A percentile compares a stretch with the other conserved stretches of the same genome.
Conservation (phyloP, 441 rosid species). For the Populus hybrid region DNA sequence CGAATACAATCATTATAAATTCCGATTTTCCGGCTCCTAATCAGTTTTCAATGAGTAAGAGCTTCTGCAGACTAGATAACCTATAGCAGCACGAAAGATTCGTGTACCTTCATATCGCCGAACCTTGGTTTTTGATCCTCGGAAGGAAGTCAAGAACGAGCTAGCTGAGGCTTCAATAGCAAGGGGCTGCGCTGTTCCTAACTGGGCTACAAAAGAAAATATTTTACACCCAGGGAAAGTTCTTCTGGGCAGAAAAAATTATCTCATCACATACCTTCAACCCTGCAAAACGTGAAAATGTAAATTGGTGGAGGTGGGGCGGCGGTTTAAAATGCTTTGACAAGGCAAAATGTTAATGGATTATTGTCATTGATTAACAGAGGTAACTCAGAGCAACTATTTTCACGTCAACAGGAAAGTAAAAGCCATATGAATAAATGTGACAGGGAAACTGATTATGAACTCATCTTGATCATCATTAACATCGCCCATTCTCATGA, state of each 20-base stretch:
- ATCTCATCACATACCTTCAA: not conserved
- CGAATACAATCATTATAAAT: too few species aligned
- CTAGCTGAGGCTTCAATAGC: not conserved
- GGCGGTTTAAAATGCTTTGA: not conserved
- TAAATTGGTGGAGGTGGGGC: not conserved
- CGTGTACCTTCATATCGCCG: too few species aligned
- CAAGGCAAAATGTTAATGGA: not conserved
- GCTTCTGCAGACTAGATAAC: too few species aligned
- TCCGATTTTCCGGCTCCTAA: too few species aligned
- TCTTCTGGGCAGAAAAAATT: not conserved
- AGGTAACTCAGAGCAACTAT: not conserved
- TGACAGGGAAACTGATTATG: not conserved
- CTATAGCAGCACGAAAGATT: too few species aligned
- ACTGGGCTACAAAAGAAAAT: not conserved
- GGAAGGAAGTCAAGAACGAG: not conserved
- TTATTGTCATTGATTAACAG: not conserved
- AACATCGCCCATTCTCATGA: not conserved
- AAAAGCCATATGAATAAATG: not conserved
- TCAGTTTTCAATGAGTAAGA: too few species aligned
- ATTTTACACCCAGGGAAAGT: not conserved
- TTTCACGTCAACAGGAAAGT: not conserved
- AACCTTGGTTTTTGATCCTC: too few species aligned
- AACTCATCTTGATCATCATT: not conserved
- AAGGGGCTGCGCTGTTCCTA: not conserved
- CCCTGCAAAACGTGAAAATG: not conserved